These are phyloP conservation scores for Combretum micranthum DNA, from an alignment of 345 rosid species.

Conservation along the genomic window DNA sequence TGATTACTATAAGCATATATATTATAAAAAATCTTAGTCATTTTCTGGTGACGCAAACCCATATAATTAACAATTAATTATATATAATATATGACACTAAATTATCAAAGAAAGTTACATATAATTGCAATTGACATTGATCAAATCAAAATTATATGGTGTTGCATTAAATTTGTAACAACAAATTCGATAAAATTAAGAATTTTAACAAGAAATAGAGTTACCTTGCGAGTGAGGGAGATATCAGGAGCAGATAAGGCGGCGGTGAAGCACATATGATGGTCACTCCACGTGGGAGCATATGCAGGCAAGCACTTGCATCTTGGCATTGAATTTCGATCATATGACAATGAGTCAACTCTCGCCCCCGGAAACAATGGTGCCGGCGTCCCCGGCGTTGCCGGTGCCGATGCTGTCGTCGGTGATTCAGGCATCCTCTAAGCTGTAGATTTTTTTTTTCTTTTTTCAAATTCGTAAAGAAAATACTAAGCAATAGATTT, in stretches of 20 bases:
- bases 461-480: not conserved
- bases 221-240: conserved; percentile 97
- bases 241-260: conserved; percentile 58
- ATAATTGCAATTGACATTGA: no score
- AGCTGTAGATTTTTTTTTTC: conserved; percentile 1
- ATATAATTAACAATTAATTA: no score
- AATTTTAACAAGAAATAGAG: not conserved
- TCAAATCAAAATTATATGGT: no score
- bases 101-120: no score
- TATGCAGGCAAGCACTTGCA: conserved; percentile 89
- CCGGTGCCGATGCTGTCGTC: conserved; percentile 67
- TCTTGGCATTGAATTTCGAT: conserved; percentile 73
- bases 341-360: conserved; percentile 87
- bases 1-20: no score
- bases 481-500: no score
- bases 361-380: conserved; percentile 68
- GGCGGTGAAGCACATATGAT: conserved; percentile 70
- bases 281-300: conserved; percentile 58
- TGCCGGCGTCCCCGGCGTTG: conserved; percentile 93
- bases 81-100: no score
- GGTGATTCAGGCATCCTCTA: conserved; percentile 37
- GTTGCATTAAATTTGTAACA: not conserved
- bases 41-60: no score
- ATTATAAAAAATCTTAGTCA: no score
- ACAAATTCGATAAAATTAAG: no score